phyloP scores from a whole-genome alignment of 331 rosid genomes.

The Quercus phellos region DNA sequence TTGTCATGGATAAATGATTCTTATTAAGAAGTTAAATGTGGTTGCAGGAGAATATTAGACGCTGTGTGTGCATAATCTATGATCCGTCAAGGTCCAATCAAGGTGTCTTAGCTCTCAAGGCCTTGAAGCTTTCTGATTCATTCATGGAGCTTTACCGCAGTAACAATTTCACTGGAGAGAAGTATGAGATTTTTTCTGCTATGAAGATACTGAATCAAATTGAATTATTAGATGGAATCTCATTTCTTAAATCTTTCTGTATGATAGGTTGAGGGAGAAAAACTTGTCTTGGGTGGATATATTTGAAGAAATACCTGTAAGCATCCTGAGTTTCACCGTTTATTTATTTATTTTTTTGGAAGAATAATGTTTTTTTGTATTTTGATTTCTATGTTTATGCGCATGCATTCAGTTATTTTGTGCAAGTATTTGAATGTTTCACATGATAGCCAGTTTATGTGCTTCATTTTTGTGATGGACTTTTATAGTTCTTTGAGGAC shows the following conservation, averaged over 20 bases:
- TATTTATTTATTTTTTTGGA: background rate
- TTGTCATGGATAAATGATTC: background rate
- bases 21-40: background rate
- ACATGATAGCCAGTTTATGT: background rate
- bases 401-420: background rate
- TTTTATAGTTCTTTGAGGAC: background rate
- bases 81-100: conserved; percentile 91
- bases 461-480: background rate
- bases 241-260: conserved; percentile 22
- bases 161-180: conserved; percentile 85
- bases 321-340: conserved; percentile 22
- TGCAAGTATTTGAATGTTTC: background rate
- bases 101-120: conserved; percentile 93
- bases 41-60: conserved; percentile 81
- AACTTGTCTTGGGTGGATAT: conserved; percentile 93
- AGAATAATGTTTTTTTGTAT: background rate
- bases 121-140: conserved; percentile 86
- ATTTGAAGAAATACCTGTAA: conserved; percentile 95
- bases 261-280: conserved; percentile 86
- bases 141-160: conserved; percentile 94
- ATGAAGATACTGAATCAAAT: conserved; percentile 1
- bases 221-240: conserved; percentile 15
- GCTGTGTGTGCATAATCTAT: conserved; percentile 88
- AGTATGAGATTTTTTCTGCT: conserved; percentile 41
- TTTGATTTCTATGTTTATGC: background rate